phyloP scores from a whole-genome alignment of 805 yeast species.

The Scheffersomyces spartinae region DNA sequence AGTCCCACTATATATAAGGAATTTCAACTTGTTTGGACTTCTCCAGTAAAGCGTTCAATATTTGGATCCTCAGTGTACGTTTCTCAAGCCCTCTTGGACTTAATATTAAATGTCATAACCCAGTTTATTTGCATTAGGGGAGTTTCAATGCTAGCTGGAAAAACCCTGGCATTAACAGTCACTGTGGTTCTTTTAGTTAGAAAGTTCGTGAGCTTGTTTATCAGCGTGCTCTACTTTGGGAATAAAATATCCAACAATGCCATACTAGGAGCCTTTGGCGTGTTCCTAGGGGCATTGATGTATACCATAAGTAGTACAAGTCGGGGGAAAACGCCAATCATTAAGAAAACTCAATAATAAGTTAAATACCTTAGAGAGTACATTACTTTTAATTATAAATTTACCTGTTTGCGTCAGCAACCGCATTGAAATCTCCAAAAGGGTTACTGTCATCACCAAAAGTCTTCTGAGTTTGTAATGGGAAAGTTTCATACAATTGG shows the following conservation, averaged over 20 bases:
- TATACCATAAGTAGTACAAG: too few relatives aligned
- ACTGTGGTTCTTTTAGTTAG: conserved; percentile 50
- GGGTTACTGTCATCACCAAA: conserved; percentile 14
- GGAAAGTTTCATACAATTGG: conserved; percentile 1
- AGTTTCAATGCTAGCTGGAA: conserved; percentile 50
- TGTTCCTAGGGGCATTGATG: conserved; percentile 43
- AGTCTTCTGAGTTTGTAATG: conserved; percentile 1
- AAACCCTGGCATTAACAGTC: conserved; percentile 50
- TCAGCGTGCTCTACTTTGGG: conserved; percentile 45
- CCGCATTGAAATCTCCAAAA: conserved; percentile 17
- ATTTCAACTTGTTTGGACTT: conserved; percentile 4
- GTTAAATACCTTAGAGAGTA: too few relatives aligned
- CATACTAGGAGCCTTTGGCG: conserved; percentile 36
- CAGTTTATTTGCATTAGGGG: conserved; percentile 49
- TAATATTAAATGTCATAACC: conserved; percentile 9
- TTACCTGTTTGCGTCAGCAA: conserved; percentile 1
- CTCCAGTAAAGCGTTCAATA: too few relatives aligned
- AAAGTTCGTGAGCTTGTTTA: conserved; percentile 45
- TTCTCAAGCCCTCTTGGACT: conserved; percentile 4
- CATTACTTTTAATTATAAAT: too few relatives aligned
- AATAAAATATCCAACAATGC: conserved; percentile 28
- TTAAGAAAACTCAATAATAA: too few relatives aligned
- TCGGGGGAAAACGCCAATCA: too few relatives aligned
- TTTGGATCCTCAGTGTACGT: too few relatives aligned
- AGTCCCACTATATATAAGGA: conserved; percentile 10